Evolutionary conservation across 2,329 filamentous ascomycete species (phyloP).

Genomic region (Colletotrichum somersetense): DNA sequence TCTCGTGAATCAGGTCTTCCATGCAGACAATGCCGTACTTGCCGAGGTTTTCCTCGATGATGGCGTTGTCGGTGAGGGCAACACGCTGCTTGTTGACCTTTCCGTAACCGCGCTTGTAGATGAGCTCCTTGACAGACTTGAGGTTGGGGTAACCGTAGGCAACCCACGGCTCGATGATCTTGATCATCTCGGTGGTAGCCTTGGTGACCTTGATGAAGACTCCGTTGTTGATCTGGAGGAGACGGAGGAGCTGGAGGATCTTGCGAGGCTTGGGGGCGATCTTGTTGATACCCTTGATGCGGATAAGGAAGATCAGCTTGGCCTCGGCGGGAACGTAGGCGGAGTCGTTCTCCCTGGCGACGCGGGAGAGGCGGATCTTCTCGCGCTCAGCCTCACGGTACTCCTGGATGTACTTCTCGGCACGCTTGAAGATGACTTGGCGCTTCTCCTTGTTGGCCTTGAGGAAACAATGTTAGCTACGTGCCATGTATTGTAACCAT

Average conservation of each 20-base stretch:
- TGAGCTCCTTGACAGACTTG: constrained; percentile 97
- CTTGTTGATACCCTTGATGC: constrained; percentile 99
- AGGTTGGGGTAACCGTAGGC: constrained; percentile 99
- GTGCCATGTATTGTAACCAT: constrained; percentile 25
- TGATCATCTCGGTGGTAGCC: constrained; percentile 97
- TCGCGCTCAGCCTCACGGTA: constrained; percentile 98
- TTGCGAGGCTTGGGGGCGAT: constrained; percentile 99
- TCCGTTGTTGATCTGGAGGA: constrained; percentile 99
- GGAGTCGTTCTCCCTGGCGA: constrained; percentile 91
- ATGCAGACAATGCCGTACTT: constrained; percentile 99
- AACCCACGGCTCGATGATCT: constrained; percentile 98
- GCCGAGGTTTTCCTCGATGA: constrained; percentile 96
- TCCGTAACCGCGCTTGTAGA: constrained; percentile 99
- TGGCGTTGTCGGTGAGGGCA: constrained; percentile 95
- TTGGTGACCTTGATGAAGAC: constrained; percentile 98
- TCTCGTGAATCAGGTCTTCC: constrained; percentile 99
- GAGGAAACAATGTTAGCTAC: constrained; percentile 44
- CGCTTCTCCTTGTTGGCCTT: constrained; percentile 99
- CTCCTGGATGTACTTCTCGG: constrained; percentile 99
- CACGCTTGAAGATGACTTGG: constrained; percentile 98
- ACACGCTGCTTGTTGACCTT: constrained; percentile 99
- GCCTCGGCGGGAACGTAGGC: constrained; percentile 95
- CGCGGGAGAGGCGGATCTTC: constrained; percentile 92
- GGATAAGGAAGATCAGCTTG: constrained; percentile 97
- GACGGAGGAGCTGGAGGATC: constrained; percentile 98